Evolutionary conservation across 192 early-diverging fungal genomes (phyloP).

Genomic region (Coemansia sp.): DNA sequence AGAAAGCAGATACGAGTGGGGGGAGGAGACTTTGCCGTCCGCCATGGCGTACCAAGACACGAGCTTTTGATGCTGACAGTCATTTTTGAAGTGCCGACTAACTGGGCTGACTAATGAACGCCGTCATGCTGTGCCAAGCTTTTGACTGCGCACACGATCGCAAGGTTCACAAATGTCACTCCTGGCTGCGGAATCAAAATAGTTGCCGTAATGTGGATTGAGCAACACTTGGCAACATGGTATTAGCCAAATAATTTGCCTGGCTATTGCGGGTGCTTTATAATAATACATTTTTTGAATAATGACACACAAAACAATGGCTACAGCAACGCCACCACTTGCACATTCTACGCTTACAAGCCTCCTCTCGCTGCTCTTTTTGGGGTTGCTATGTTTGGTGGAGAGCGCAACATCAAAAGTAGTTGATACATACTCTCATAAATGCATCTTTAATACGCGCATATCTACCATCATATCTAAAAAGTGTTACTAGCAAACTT

Average conservation of each 20-base stretch:
- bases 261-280: not conserved
- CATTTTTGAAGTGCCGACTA: not conserved
- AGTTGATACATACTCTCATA: not conserved
- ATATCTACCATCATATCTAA: not conserved
- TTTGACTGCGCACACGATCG: not conserved
- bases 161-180: not conserved
- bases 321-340: not conserved
- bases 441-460: not conserved
- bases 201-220: not conserved
- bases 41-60: not conserved
- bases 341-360: not conserved
- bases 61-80: not conserved
- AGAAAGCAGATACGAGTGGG: not conserved
- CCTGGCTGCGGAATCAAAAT: conserved; percentile 9
- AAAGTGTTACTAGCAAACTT: not conserved
- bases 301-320: not conserved
- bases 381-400: not conserved
- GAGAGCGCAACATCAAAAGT: too few species aligned
- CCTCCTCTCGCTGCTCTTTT: not conserved
- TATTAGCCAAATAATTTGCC: not conserved
- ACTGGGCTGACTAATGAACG: not conserved
- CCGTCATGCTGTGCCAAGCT: not conserved
- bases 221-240: not conserved
- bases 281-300: not conserved
- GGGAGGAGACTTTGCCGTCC: not conserved